These are phyloP conservation scores for Fusarium floridanum DNA, from an alignment of 2,329 filamentous ascomycete species.

Conservation along the genomic window DNA sequence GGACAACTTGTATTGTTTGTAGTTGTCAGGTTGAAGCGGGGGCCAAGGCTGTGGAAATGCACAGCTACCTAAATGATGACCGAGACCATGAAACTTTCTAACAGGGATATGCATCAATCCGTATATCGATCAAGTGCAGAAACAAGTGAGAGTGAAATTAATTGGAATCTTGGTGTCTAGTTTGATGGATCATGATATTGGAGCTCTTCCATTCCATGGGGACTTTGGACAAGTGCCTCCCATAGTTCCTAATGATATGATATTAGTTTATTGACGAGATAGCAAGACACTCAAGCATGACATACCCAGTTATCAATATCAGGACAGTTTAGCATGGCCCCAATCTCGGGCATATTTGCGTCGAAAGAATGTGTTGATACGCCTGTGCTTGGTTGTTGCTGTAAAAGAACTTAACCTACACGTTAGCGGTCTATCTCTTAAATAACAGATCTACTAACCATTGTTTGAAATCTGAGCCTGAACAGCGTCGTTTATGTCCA, in stretches of 20 bases:
- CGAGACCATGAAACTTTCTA: neutral
- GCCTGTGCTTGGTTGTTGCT: neutral
- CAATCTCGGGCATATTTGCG: conserved; percentile 15
- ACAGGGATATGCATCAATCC: neutral
- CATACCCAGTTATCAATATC: conserved; percentile 39
- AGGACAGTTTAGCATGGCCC: conserved; percentile 25
- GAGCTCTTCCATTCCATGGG: conserved; percentile 10
- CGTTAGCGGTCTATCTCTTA: neutral
- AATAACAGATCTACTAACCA: neutral
- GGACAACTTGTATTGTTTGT: neutral
- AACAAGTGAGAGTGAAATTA: neutral
- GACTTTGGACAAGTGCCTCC: conserved; percentile 31
- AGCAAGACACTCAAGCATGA: no score
- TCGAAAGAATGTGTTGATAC: neutral
- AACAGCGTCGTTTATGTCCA: neutral
- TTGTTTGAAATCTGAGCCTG: neutral
- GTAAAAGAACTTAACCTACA: neutral
- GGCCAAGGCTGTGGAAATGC: neutral
- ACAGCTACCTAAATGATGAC: neutral
- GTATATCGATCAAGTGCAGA: neutral
- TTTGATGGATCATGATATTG: conserved; percentile 20
- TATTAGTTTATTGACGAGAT: neutral
- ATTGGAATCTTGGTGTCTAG: neutral
- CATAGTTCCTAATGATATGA: conserved; percentile 13
- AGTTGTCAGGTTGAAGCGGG: neutral